Evolutionary conservation across 1,284 basidiomycete genomes (phyloP).

Genomic region (Trichosporon sp.): DNA sequence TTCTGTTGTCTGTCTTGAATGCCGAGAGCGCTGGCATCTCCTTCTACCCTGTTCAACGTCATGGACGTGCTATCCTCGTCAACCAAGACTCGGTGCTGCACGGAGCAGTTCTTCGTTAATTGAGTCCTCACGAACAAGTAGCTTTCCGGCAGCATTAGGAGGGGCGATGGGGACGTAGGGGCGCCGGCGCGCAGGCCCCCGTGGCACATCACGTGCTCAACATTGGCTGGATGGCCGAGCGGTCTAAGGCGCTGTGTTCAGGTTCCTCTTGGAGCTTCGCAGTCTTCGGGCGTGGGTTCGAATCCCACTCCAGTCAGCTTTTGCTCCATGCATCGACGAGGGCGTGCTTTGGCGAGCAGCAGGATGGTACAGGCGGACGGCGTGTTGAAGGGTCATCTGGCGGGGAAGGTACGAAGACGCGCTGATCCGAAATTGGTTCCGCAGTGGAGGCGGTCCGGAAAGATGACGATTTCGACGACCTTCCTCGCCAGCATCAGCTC

Average conservation of each 20-base stretch:
- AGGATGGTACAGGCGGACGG: too few species aligned
- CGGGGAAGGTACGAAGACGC: background rate
- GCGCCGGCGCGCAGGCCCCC: background rate
- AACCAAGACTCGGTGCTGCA: too few species aligned
- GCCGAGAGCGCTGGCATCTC: too few species aligned
- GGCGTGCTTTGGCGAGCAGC: background rate
- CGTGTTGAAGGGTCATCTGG: background rate
- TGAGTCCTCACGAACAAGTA: too few species aligned
- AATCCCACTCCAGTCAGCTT: conserved; percentile 43
- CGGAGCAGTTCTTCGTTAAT: too few species aligned
- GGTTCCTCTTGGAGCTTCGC: conserved; percentile 12
- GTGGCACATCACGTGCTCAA: background rate
- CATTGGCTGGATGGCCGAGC: conserved; percentile 24
- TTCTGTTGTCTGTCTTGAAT: too few species aligned
- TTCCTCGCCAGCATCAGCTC: background rate
- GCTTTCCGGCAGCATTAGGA: too few species aligned
- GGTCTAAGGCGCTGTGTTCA: conserved; percentile 33
- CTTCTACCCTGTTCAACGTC: too few species aligned
- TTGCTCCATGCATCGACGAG: background rate
- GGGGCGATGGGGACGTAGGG: background rate
- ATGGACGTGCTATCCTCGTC: too few species aligned
- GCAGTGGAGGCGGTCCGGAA: conserved; percentile 8
- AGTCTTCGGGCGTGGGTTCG: conserved; percentile 55
- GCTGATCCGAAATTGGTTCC: background rate
- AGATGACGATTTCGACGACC: conserved; percentile 17